phyloP scores from a whole-genome alignment of 164 flowering plant species.

The Akebia trifoliata region DNA sequence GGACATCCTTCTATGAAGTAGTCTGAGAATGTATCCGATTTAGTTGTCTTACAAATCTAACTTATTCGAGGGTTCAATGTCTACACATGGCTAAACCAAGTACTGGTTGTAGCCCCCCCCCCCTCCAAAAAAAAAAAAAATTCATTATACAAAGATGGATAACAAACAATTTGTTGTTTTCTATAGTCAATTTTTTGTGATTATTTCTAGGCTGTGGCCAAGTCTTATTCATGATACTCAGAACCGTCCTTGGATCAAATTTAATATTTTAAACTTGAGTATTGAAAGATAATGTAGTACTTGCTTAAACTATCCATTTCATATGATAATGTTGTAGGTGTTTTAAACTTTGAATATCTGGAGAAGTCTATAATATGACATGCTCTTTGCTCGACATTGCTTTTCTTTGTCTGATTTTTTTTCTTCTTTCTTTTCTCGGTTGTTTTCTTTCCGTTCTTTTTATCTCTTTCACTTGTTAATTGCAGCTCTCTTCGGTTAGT shows the following conservation, averaged over 20 bases:
- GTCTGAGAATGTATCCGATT: not conserved
- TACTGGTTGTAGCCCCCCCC: no score
- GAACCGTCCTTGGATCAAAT: not conserved
- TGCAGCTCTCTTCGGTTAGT: slow-evolving; percentile 59
- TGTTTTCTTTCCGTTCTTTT: not conserved
- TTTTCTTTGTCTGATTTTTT: not conserved
- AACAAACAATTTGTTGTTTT: no score
- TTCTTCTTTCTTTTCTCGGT: slow-evolving; percentile 4
- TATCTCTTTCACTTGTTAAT: slow-evolving; percentile 4
- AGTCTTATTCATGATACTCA: no score
- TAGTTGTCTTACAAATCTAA: not conserved
- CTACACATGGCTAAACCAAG: no score
- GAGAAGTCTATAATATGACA: not conserved
- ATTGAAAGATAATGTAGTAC: not conserved
- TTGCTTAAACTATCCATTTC: not conserved
- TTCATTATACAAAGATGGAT: no score
- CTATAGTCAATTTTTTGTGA: no score
- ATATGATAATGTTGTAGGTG: not conserved
- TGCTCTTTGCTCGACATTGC: not conserved
- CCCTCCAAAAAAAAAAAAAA: no score
- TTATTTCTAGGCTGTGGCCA: no score
- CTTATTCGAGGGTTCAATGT: not conserved
- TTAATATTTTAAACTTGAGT: not conserved
- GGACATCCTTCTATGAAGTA: not conserved
- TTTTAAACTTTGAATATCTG: not conserved